phyloP scores from a whole-genome alignment of 1,284 basidiomycete genomes.

The Cryptococcus jaspeensis region DNA sequence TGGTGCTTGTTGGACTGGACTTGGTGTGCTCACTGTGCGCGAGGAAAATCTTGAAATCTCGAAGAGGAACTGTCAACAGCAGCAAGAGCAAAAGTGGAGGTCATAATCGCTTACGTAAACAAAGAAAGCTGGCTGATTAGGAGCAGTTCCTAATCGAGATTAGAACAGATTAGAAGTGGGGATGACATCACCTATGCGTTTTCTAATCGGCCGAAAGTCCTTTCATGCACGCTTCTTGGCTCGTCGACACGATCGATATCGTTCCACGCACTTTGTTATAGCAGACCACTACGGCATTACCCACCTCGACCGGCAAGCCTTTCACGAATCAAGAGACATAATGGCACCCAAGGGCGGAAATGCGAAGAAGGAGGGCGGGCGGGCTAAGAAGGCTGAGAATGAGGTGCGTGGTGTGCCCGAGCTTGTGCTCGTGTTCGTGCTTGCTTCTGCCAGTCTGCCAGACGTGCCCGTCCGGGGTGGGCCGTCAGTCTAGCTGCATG shows the following conservation, averaged over 20 bases:
- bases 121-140: no score
- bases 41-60: not conserved
- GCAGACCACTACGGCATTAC: not conserved
- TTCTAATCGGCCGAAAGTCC: no score
- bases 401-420: slow-evolving; percentile 60
- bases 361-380: slow-evolving; percentile 82
- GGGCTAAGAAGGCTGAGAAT: slow-evolving; percentile 91
- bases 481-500: no score
- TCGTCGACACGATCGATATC: not conserved
- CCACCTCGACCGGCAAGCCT: not conserved
- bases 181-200: no score
- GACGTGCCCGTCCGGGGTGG: not conserved
- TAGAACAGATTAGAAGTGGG: no score
- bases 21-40: no score
- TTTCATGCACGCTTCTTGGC: not conserved
- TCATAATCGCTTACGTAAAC: no score
- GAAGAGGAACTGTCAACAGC: not conserved
- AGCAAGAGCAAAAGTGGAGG: no score
- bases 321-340: not conserved
- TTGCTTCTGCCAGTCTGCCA: not conserved
- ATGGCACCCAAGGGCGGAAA: slow-evolving; percentile 81
- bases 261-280: not conserved
- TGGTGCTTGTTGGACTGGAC: not conserved
- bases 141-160: no score
- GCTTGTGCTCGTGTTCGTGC: not conserved